These are phyloP conservation scores for Talaromyces nanjingensis DNA, from an alignment of 495 filamentous ascomycete genomes.

Conservation along the genomic window DNA sequence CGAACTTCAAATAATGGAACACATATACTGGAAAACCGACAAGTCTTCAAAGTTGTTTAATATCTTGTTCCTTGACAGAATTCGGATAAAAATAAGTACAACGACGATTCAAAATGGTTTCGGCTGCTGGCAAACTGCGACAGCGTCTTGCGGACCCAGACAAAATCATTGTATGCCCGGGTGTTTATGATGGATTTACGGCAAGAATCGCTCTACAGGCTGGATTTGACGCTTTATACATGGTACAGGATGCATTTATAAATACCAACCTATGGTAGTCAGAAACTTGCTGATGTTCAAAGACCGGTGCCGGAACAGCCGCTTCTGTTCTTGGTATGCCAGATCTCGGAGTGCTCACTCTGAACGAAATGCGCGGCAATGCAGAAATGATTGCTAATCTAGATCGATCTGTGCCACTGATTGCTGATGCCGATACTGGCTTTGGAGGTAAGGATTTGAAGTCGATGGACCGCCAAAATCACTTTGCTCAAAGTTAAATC, in stretches of 20 bases:
- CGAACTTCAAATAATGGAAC: neutral
- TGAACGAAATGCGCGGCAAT: slow-evolving; percentile 16
- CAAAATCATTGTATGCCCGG: slow-evolving; percentile 39
- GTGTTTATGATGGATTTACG: slow-evolving; percentile 56
- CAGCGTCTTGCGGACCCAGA: slow-evolving; percentile 10
- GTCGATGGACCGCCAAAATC: neutral
- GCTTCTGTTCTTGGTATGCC: slow-evolving; percentile 51
- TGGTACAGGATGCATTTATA: slow-evolving; percentile 22
- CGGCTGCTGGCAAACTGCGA: slow-evolving; percentile 10
- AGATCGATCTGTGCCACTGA: slow-evolving; percentile 31
- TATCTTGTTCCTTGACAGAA: neutral
- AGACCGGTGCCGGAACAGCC: slow-evolving; percentile 53
- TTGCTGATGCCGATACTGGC: slow-evolving; percentile 57
- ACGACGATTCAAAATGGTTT: slow-evolving; percentile 3
- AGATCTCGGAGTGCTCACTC: slow-evolving; percentile 46
- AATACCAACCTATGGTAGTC: neutral
- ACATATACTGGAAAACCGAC: neutral
- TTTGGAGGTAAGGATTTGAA: slow-evolving; percentile 32
- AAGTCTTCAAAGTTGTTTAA: neutral
- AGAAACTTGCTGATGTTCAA: neutral
- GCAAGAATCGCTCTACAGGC: slow-evolving; percentile 49
- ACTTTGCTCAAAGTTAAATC: neutral
- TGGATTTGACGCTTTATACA: slow-evolving; percentile 51
- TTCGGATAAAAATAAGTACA: neutral
- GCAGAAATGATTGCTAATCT: slow-evolving; percentile 15